Evolutionary conservation across 2,329 filamentous ascomycete species (phyloP), one percentile per base, ranked within the genome.

Genomic region (Pseudocercospora pini-densiflorae): DNA sequence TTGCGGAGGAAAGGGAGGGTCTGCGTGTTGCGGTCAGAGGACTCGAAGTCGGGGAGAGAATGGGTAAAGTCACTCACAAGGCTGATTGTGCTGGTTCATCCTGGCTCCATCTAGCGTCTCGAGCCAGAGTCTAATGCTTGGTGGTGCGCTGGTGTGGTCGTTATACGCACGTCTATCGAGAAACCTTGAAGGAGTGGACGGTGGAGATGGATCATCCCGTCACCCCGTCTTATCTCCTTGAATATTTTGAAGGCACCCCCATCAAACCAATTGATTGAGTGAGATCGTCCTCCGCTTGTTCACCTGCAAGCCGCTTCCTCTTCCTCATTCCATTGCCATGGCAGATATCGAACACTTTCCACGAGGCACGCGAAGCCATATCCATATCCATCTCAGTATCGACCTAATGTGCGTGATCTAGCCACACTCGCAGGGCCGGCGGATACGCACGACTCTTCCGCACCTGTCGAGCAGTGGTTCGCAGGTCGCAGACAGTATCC

Each of bases 51-150:
- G 55, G 9, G 5, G 12, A 24, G n/a, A 3, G 16, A 7, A 24
- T 8, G 27, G n/a, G 31, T 36, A 5, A 23, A 16, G 21, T 19
- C 9, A 58, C 55, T 19, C 36, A 58, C 55, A 58, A 19, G 55
- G 55, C 55, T 58, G 55, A 24, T 58, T 58, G 55, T 58, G 55
- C 55, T 43, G 55, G 55, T 58, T 58, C 55, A 58, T 58, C 31
- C 55, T 58, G 55, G 55, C 31, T 58, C 31, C 31, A 24, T 58
- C 55, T 58, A 43, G 55, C 55, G 55, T 27, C 5, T 43, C n/a
- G 33, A 31, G 29, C 55, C 55, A 36, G 55, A 58, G 55, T 23
- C 55, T 40, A 58, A 43, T 53, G 21, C 40, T 43, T 43, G 51
- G 23, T 27, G 23, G 33, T 58, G 31, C n/a, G 55, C 55, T 58